Evolutionary conservation across 192 early-diverging fungal genomes (phyloP), one percentile per base, ranked within the genome.

Genomic region (Coemansia guatemalensis): DNA sequence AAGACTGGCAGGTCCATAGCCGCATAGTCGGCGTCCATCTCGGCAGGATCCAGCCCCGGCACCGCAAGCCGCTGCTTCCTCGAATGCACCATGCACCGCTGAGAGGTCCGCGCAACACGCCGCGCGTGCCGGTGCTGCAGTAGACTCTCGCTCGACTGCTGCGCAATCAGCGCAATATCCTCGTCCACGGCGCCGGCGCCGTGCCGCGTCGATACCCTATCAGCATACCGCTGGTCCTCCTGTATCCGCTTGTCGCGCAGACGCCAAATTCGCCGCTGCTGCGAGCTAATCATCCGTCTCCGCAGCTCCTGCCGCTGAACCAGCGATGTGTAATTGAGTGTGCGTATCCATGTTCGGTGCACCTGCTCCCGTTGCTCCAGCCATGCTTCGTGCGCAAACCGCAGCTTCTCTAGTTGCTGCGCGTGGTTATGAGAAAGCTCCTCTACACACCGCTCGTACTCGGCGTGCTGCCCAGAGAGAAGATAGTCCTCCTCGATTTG

Each of bases 241-340:
- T 64, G 71, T 24, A 74, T 49, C 18, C 71, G 76, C 56, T 48
- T 32, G 33, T 79, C 76, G 25, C 76, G 71, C 24, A 73, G 39
- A 17, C 76, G 71, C 71, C 76, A 79, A 53, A 73, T 52, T 20
- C 68, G 62, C 61, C 53, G 69, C 56, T 50, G 67, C 61, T 79
- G 71, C 24, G 62, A 54, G 33, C 60, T 59, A 8, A 70, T 30
- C 64, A 79, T 32, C 12, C 76, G 67, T 21, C 64, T 62, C 8
- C 76, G 71, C 52, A 79, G 76, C 71, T 79, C 71, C 59, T 79
- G 76, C 29, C 76, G 71, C 71, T 69, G 71, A 18, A 61, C 67
- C 64, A 74, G 57, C 11, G 60, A 73, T 39, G 76, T 79, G 60
- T 79, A 79, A 68, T 79, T 79, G 51, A 69, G 41, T 6, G 76